phyloP scores from a whole-genome alignment of 2,329 filamentous ascomycete genomes.

The Acarospora socialis region DNA sequence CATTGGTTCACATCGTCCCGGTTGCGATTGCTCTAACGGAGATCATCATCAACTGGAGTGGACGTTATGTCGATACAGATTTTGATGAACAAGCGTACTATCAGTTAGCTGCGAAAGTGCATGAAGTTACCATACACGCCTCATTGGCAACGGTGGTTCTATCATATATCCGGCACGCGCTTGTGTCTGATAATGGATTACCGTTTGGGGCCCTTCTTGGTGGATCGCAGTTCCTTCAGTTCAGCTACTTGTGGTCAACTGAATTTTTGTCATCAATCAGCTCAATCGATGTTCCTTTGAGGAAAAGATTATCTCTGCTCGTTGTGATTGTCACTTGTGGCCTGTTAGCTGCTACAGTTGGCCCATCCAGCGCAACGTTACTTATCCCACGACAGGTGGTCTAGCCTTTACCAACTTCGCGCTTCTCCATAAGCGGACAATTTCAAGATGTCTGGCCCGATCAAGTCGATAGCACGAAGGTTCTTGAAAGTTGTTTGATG shows the following conservation, averaged over 20 bases:
- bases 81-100: conserved; percentile 3
- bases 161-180: conserved; percentile 8
- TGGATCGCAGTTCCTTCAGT: conserved; percentile 7
- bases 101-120: conserved; percentile 7
- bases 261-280: conserved; percentile 6
- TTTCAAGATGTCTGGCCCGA: no score
- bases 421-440: no score
- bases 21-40: conserved; percentile 7
- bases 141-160: conserved; percentile 7
- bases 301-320: not conserved
- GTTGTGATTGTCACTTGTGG: not conserved
- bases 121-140: conserved; percentile 10
- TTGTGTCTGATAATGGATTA: conserved; percentile 4
- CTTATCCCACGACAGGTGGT: conserved; percentile 6
- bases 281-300: not conserved
- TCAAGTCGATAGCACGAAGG: no score
- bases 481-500: no score
- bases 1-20: conserved; percentile 7
- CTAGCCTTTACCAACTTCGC: no score
- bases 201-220: conserved; percentile 8
- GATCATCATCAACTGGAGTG: conserved; percentile 9
- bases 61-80: conserved; percentile 5
- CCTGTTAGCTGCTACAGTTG: conserved; percentile 3
- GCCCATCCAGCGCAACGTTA: conserved; percentile 8
- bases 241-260: conserved; percentile 10